phyloP scores from a whole-genome alignment of 768 basidiomycete genomes.

The Suillus luteus region DNA sequence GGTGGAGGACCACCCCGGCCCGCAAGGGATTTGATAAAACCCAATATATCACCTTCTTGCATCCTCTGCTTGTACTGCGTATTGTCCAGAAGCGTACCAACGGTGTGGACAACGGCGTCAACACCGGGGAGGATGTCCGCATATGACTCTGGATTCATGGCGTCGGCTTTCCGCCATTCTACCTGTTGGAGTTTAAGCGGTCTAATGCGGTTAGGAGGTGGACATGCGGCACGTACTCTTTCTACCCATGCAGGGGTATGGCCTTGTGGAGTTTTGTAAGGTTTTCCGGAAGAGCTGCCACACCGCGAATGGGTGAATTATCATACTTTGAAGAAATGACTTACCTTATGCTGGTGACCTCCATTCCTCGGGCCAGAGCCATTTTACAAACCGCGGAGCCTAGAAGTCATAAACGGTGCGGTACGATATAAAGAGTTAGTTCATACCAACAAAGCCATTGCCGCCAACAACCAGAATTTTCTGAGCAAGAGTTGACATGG shows the following conservation, averaged over 20 bases:
- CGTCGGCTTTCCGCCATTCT: constrained; percentile 84
- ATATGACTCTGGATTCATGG: constrained; percentile 76
- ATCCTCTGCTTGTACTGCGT: constrained; percentile 78
- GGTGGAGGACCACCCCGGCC: constrained; percentile 64
- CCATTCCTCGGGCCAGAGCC: constrained; percentile 81
- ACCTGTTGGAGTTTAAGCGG: constrained; percentile 51
- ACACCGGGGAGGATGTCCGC: constrained; percentile 62
- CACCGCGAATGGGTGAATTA: background rate
- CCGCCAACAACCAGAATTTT: constrained; percentile 96
- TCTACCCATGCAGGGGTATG: constrained; percentile 86
- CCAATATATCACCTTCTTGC: constrained; percentile 55
- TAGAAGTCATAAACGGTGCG: constrained; percentile 34
- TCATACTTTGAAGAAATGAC: background rate
- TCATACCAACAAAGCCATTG: constrained; percentile 90
- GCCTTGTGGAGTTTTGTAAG: constrained; percentile 87
- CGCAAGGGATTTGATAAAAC: constrained; percentile 50
- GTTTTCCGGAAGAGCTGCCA: constrained; percentile 78
- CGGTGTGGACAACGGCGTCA: constrained; percentile 87
- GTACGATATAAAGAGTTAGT: constrained; percentile 15
- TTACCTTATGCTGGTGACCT: constrained; percentile 90
- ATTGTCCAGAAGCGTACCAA: constrained; percentile 88
- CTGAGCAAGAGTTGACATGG: constrained; percentile 34
- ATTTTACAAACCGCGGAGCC: constrained; percentile 92
- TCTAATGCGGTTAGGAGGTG: constrained; percentile 19
- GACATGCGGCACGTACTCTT: constrained; percentile 48